Evolutionary conservation across 257 asterid species (phyloP), one percentile per base, ranked within the genome.

Genomic region (Salvia hispanica): DNA sequence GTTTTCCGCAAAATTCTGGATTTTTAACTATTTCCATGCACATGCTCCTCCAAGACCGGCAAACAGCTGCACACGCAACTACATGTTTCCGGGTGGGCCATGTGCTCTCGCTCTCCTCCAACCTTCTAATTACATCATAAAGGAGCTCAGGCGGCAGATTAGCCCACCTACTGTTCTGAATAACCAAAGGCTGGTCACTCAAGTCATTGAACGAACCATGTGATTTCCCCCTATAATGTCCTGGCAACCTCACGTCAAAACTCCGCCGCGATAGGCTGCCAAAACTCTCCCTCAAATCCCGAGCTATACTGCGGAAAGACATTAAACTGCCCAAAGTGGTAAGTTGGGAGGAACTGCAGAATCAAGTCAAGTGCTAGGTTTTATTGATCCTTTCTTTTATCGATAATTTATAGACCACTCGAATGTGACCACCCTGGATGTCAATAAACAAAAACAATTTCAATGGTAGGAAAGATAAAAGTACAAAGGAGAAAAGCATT

Each of bases 301-400:
- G 86, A 62, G 84, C 89, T 79, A 84, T 79, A 58, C 83, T 81
- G 59, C 89, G 84, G 75, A 84, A 84, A 34, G 89, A 84, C 89
- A 84, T 84, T 69, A 74, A 64, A 44, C 39, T 58, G n/a, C 47
- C 56, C 44, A 5, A 25, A 42, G 59, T 39, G 63, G 59, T 36
- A 57, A 7, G 56, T 48, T 45, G 46, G 64, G 64, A 45, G 34
- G 61, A 56, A 44, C 12, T 25, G 33, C 16, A n/a, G 58, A 62
- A 64, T n/a, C 15, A 4, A 8, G 21, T 18, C 21, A 18, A 18
- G 58, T 64, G 61, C 72, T 25, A 12, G 14, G 58, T 50, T 53
- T 39, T 34, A 62, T 44, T 43, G 66, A 76, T 60, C 70, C 66
- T 78, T 46, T 25, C 31, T 25, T 25, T 25, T 25, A 1, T 25